Evolutionary conservation across 305 asterid genomes (phyloP).

Genomic region (Rubia peregrina): DNA sequence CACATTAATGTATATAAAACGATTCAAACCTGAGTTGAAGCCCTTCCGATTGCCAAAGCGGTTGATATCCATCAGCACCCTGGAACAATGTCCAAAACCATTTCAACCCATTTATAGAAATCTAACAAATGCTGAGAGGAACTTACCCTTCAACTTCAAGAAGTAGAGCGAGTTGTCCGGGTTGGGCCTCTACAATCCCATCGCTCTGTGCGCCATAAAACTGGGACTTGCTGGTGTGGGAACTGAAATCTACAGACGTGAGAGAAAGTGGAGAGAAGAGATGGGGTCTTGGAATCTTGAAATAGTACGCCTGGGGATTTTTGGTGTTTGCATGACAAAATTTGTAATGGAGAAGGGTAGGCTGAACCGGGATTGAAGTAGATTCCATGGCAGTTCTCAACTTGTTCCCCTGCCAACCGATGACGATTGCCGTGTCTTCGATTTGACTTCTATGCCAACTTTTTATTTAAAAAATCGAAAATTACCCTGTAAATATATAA

Average conservation of each 20-base stretch:
- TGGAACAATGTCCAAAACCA: constrained; percentile 21
- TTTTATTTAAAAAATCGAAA: no score
- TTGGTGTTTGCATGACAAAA: constrained; percentile 16
- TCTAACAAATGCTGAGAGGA: not conserved
- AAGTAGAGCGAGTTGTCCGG: constrained; percentile 56
- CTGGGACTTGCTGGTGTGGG: constrained; percentile 27
- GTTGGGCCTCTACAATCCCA: constrained; percentile 24
- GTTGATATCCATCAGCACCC: constrained; percentile 87
- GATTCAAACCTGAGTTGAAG: constrained; percentile 63
- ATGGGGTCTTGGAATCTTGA: constrained; percentile 17
- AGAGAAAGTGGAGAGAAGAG: constrained; percentile 18
- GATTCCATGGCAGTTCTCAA: constrained; percentile 31
- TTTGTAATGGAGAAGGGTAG: constrained; percentile 27
- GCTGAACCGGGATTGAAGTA: constrained; percentile 31
- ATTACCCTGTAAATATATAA: no score
- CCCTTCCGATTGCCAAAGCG: constrained; percentile 70
- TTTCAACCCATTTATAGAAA: not conserved
- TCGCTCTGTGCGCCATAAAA: constrained; percentile 33
- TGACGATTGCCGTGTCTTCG: not conserved
- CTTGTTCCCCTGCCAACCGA: not conserved
- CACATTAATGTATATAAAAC: not conserved
- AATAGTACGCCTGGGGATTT: constrained; percentile 15
- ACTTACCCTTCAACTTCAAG: constrained; percentile 86
- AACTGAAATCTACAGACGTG: constrained; percentile 22
- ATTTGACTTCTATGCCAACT: no score